These are phyloP conservation scores for Quercus wislizeni DNA, from an alignment of 306 rosid species.

Conservation along the genomic window DNA sequence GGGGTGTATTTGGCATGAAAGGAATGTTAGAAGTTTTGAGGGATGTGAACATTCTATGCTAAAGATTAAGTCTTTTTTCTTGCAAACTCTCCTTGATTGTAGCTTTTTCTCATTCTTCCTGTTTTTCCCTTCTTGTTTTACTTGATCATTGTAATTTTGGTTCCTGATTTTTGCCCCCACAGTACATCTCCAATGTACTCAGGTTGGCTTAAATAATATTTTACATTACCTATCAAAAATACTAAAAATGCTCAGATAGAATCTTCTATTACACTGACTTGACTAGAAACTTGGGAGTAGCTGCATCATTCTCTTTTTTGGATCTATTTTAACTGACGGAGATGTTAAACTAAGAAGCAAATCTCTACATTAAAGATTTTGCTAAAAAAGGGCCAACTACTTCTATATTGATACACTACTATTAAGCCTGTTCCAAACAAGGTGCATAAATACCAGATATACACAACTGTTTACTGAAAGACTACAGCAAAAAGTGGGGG, in stretches of 20 bases:
- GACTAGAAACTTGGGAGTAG: not conserved
- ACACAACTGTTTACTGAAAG: conserved; percentile 50
- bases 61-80: too few species aligned
- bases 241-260: not conserved
- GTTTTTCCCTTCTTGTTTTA: too few species aligned
- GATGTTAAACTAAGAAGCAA: not conserved
- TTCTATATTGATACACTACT: conserved; percentile 35
- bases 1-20: too few species aligned
- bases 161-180: too few species aligned
- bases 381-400: conserved; percentile 20
- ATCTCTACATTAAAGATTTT: not conserved
- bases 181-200: too few species aligned
- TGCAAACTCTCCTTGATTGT: too few species aligned
- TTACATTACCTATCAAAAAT: too few species aligned
- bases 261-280: not conserved
- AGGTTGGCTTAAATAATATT: too few species aligned
- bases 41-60: too few species aligned
- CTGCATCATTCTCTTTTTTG: not conserved
- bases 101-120: too few species aligned
- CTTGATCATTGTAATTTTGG: too few species aligned
- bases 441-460: conserved; percentile 45
- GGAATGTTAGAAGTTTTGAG: too few species aligned
- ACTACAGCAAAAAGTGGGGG: conserved; percentile 26
- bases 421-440: conserved; percentile 42
- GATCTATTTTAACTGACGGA: conserved; percentile 6